Evolutionary conservation across 225 moss, liverwort and hornwort species (phyloP), one percentile per base, ranked within the genome.

Genomic region (Bryoerythrophyllum caledonicum): DNA sequence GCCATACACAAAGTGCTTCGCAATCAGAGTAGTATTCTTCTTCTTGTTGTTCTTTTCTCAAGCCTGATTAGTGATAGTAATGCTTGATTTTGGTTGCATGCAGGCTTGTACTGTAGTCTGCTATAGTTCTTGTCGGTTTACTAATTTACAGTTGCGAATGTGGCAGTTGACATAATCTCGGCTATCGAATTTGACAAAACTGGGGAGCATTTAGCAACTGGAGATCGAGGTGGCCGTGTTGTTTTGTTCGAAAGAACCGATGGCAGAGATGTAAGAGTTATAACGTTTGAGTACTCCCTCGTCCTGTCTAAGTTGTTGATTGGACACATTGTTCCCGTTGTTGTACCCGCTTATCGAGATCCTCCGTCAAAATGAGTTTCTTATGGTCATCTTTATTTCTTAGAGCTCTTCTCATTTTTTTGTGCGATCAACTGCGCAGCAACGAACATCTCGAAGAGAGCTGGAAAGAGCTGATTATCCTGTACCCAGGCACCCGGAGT

Each of bases 161-260:
- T 85, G 65, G 86, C 94, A 96, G 96, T 97, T 80, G 96, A 97
- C 74, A 94, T 97, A 40, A 97, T 94, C 74, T 97, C 96, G 69
- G 92, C 94, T 43, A 97, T 97, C 77, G 96, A 97, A 87, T 97
- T 97, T 71, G 94, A 97, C 66, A 97, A 90, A 76, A 90, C 78
- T 71, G 96, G 94, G 51, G 92, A 97, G 89, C 96, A 97, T 87
- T 83, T 97, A 86, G 96, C 94, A 65, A 97, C 96, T 63, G 92
- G 94, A 70, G 94, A 97, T 85, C 85, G 96, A 78, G 94, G 94
- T 65, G 96, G 94, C 27, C 91, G 96, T 24, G 92, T 97, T 48
- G 96, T 97, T 54, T 83, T 97, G 83, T 94, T 97, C 80, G 94
- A 97, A 82, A 91, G 94, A 75, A 94, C 87, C 32, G 94, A 97